Percentiles rank a stretch among this genome's conserved stretches.
These are phyloP conservation scores for Candida broadrunensis DNA, from an alignment of 805 yeast species.

Conservation along the genomic window DNA sequence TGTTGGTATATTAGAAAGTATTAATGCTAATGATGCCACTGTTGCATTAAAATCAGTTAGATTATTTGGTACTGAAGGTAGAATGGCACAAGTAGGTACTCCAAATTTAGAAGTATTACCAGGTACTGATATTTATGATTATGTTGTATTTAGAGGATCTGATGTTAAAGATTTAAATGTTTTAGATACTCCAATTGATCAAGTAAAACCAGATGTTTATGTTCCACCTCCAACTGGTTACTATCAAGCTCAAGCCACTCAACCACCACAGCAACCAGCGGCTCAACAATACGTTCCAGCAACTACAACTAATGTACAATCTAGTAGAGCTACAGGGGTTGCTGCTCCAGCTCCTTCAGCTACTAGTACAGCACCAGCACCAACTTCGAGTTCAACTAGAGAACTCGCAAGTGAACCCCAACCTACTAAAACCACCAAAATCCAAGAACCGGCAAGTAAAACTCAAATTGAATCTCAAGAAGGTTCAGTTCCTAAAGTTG, in stretches of 20 bases:
- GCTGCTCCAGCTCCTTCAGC: conserved; percentile 4
- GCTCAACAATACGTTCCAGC: conserved; percentile 5
- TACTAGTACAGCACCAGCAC: conserved; percentile 2
- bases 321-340: not conserved
- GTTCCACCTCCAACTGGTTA: conserved; percentile 14
- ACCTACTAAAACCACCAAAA: conserved; percentile 4
- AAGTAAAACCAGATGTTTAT: conserved; percentile 54
- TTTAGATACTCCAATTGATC: conserved; percentile 66
- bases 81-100: conserved; percentile 56
- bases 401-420: conserved; percentile 4
- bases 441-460: conserved; percentile 7
- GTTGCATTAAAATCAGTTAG: conserved; percentile 79
- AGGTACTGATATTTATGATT: conserved; percentile 64
- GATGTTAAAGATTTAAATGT: conserved; percentile 90
- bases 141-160: conserved; percentile 82
- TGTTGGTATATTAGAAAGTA: conserved; percentile 82
- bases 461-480: conserved; percentile 6
- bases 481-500: conserved; percentile 6
- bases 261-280: conserved; percentile 7
- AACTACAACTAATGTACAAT: conserved; percentile 9
- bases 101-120: conserved; percentile 71
- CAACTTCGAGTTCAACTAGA: conserved; percentile 5
- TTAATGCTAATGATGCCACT: conserved; percentile 88
- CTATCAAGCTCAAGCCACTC: conserved; percentile 11
- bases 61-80: conserved; percentile 89